Evolutionary conservation across 192 early-diverging fungal genomes (phyloP).

Genomic region (Haplosporangium gracile): DNA sequence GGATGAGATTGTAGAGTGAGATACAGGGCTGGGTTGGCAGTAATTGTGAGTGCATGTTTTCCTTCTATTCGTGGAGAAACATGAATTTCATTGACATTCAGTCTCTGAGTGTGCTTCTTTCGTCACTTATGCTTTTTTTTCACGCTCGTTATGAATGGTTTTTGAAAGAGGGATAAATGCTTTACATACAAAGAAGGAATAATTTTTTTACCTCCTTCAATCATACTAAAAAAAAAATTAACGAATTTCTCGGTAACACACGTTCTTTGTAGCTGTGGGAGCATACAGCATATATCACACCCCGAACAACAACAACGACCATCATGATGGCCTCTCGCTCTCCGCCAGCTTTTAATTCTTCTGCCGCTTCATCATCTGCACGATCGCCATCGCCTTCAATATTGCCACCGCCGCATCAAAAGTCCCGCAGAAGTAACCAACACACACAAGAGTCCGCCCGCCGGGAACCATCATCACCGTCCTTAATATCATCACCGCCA

Average conservation of each 20-base stretch:
- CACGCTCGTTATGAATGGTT: neutral
- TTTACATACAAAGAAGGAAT: neutral
- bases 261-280: neutral
- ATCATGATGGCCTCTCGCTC: neutral
- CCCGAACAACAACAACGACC: neutral
- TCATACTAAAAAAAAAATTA: too few species aligned
- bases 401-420: neutral
- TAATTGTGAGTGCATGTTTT: neutral
- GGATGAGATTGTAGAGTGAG: too few species aligned
- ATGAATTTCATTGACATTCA: neutral
- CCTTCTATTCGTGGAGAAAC: neutral
- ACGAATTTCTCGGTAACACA: neutral
- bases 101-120: neutral
- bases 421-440: neutral
- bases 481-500: too few species aligned
- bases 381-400: neutral
- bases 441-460: neutral
- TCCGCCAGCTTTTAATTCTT: neutral
- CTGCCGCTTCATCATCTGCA: neutral
- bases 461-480: neutral
- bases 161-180: neutral
- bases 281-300: too few species aligned
- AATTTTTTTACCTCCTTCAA: too few species aligned
- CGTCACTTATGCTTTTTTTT: neutral
- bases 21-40: too few species aligned